Conservation (phyloP, 2,329 filamentous ascomycete species). For the Fusarium guadeloupense region DNA sequence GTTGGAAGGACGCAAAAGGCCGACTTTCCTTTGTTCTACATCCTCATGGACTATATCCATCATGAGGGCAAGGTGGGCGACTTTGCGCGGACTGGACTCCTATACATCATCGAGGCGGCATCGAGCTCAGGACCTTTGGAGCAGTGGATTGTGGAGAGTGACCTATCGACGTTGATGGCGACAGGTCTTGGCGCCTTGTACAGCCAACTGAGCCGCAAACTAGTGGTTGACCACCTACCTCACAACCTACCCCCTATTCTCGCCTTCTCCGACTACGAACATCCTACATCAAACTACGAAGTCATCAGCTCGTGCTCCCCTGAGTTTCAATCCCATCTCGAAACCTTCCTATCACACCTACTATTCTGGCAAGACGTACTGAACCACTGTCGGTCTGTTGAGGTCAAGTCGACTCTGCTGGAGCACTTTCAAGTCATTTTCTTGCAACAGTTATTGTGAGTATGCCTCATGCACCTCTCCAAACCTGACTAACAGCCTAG, state of each 20-base stretch:
- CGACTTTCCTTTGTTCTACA: constrained; percentile 95
- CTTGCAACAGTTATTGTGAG: constrained; percentile 89
- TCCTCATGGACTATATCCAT: constrained; percentile 96
- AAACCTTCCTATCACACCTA: constrained; percentile 93
- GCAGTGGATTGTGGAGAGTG: constrained; percentile 96
- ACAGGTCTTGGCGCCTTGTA: constrained; percentile 86
- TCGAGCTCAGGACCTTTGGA: constrained; percentile 84
- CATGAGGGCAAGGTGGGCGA: constrained; percentile 94
- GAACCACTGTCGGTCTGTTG: constrained; percentile 90
- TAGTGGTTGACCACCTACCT: constrained; percentile 80
- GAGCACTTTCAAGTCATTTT: constrained; percentile 99
- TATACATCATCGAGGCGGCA: constrained; percentile 96
- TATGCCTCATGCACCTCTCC: constrained; percentile 3
- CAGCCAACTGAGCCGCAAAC: constrained; percentile 75
- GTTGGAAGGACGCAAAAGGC: constrained; percentile 86
- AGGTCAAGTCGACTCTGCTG: constrained; percentile 90
- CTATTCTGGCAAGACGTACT: constrained; percentile 98
- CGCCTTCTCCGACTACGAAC: constrained; percentile 87
- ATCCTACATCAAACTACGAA: constrained; percentile 73
- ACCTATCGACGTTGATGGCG: constrained; percentile 95
- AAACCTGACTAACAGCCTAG: constrained; percentile 53
- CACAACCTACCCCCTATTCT: constrained; percentile 84
- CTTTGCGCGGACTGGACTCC: constrained; percentile 90
- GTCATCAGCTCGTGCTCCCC: constrained; percentile 77
- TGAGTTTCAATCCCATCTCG: constrained; percentile 85